These are phyloP conservation scores for Apiotrichum porosum DNA, from an alignment of 1,284 basidiomycete species.

Conservation along the genomic window DNA sequence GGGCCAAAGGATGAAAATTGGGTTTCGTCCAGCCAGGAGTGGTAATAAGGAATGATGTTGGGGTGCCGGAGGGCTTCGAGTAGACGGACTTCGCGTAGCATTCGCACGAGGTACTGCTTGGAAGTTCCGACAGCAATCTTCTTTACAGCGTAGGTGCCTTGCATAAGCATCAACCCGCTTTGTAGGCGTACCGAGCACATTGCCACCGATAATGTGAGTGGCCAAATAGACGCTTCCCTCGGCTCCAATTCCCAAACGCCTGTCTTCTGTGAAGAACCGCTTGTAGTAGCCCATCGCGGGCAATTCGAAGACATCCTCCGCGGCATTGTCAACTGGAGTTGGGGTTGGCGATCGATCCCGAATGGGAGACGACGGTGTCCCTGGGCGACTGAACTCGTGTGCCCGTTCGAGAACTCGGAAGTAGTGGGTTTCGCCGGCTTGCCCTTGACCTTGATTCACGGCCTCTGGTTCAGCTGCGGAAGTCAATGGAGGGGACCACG, in stretches of 20 bases:
- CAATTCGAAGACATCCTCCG: constrained; percentile 16
- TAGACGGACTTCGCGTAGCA: constrained; percentile 74
- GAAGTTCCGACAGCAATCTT: constrained; percentile 91
- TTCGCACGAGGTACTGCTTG: constrained; percentile 72
- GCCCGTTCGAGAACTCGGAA: constrained; percentile 43
- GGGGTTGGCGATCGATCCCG: not conserved
- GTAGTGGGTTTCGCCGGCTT: constrained; percentile 24
- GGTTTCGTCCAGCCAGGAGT: constrained; percentile 82
- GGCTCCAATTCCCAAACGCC: constrained; percentile 81
- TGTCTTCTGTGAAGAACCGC: constrained; percentile 82
- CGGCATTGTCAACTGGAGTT: not conserved
- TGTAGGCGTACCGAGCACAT: constrained; percentile 24
- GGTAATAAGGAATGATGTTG: constrained; percentile 91
- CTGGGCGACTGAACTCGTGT: constrained; percentile 39
- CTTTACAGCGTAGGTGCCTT: constrained; percentile 73
- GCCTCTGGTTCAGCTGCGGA: not conserved
- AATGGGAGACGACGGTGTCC: constrained; percentile 21
- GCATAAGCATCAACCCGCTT: not conserved
- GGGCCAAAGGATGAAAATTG: constrained; percentile 80
- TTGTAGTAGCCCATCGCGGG: constrained; percentile 52
- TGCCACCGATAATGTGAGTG: constrained; percentile 36
- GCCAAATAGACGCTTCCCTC: constrained; percentile 72
- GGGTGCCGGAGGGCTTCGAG: constrained; percentile 82
- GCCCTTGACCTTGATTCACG: not conserved
- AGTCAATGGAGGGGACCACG: constrained; percentile 1